Evolutionary conservation across 352 stramenopile genomes (phyloP), one percentile per base, ranked within the genome.

Genomic region (Aphanomyces invadans): DNA sequence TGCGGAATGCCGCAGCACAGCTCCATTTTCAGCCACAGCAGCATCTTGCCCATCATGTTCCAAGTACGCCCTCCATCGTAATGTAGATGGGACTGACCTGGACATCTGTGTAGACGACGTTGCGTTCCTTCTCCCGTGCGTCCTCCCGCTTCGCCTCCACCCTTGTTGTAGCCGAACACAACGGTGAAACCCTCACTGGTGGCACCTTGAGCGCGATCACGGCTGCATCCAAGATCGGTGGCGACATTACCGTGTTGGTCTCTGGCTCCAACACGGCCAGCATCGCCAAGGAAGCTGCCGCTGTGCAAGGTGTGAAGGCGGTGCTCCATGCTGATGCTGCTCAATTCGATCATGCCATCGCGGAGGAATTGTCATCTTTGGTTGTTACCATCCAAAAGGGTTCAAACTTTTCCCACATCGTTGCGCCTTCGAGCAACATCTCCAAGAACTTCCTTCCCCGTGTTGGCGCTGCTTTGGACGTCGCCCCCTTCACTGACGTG

Each of bases 401-500:
- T 2, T 75, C 79, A 26, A 74, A 77, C 52, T 97, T 86, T 76
- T 87, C 80, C 61, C 83, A 98, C 81, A 96, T 99, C 67, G 70
- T 99, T 48, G 94, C 95, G 60, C 83, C 97, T 1, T 89, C 87
- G 51, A 97, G 90, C 61, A 99, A 99, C 77, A 88, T 90, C 69
- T 95, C 88, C 36, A 98, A 98, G 73, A 99, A 98, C 74, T 98
- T 98, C 71, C 70, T 99, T 45, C 96, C 96, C 19, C 90, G 97
- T 32, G 81, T 96, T 31, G 97, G 94, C 12, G 96, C 96, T 36
- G 88, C 97, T 73, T 77, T 99, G 21, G 92, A 98, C 71, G 80
- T 95, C 3, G 85, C 92, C 62, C 96, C 96, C 46, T 91, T 99
- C 51, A 97, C 93, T 39, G 97, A 99, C 81, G 93, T 99, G 71